phyloP scores from a whole-genome alignment of 2,329 filamentous ascomycete genomes.

The Orbilia javanica region DNA sequence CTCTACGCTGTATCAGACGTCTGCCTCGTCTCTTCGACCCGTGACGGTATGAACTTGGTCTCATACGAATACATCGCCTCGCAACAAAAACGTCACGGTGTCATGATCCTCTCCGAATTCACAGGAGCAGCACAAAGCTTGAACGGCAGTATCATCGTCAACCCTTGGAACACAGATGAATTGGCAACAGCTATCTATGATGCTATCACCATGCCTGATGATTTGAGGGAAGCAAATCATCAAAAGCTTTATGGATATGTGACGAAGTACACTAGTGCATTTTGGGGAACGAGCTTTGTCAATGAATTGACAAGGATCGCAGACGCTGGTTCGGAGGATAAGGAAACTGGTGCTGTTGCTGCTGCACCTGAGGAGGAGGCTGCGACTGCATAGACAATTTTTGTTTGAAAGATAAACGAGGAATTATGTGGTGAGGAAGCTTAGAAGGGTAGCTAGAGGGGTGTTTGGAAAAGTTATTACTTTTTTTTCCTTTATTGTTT shows the following conservation, averaged over 20 bases:
- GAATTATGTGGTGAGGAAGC: background rate
- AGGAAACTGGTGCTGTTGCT: slow-evolving; percentile 2
- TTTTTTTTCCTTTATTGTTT: background rate
- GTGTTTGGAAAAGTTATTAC: slow-evolving; percentile 14
- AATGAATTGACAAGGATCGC: slow-evolving; percentile 73
- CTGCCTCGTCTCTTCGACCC: slow-evolving; percentile 62
- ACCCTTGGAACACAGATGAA: slow-evolving; percentile 98
- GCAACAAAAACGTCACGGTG: slow-evolving; percentile 88
- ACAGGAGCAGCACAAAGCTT: slow-evolving; percentile 94
- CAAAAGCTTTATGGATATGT: slow-evolving; percentile 94
- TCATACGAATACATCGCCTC: slow-evolving; percentile 98
- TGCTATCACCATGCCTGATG: slow-evolving; percentile 94
- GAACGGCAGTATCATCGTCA: slow-evolving; percentile 92
- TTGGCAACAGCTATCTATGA: slow-evolving; percentile 92
- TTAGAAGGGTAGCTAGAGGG: slow-evolving; percentile 13
- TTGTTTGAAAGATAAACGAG: background rate
- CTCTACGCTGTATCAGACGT: slow-evolving; percentile 63
- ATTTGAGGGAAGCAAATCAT: slow-evolving; percentile 87
- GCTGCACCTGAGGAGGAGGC: background rate
- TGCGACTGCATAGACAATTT: slow-evolving; percentile 1
- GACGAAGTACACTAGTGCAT: slow-evolving; percentile 96
- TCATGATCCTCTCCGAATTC: slow-evolving; percentile 96
- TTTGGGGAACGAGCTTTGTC: slow-evolving; percentile 96
- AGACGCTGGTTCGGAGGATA: background rate
- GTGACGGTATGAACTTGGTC: slow-evolving; percentile 98